Evolutionary conservation across 139 green algal genomes (phyloP).

Genomic region (Chlamydomonas schloesseri): DNA sequence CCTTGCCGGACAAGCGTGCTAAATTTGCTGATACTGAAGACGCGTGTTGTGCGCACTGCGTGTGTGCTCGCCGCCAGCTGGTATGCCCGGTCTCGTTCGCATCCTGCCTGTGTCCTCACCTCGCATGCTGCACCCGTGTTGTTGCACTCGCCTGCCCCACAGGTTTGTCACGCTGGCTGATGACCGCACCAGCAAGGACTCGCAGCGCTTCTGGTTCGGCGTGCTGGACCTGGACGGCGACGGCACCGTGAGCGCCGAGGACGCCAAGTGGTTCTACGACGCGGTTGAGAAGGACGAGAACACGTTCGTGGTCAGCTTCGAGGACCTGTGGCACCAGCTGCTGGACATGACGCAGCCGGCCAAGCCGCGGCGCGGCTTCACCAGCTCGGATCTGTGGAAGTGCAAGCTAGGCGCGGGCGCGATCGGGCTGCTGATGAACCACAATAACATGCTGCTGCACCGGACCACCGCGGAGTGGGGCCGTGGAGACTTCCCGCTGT

Average conservation of each 20-base stretch:
- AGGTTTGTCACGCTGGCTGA: slow-evolving; percentile 60
- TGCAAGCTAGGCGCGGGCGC: slow-evolving; percentile 61
- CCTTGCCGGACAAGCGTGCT: no score
- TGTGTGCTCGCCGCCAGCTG: no score
- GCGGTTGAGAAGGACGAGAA: slow-evolving; percentile 49
- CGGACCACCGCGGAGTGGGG: slow-evolving; percentile 66
- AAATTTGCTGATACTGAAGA: no score
- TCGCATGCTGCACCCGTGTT: background rate
- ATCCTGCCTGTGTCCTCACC: background rate
- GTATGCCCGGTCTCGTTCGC: no score
- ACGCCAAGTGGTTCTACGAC: slow-evolving; percentile 64
- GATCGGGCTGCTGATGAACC: slow-evolving; percentile 64
- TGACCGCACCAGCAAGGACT: slow-evolving; percentile 52
- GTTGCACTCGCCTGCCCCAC: background rate
- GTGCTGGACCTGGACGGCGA: slow-evolving; percentile 62
- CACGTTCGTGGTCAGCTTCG: slow-evolving; percentile 56
- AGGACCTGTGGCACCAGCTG: slow-evolving; percentile 65
- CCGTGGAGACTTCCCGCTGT: slow-evolving; percentile 56
- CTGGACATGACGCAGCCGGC: slow-evolving; percentile 42
- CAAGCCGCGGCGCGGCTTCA: slow-evolving; percentile 49
- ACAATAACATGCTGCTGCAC: slow-evolving; percentile 73
- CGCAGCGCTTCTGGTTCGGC: slow-evolving; percentile 67
- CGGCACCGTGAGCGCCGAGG: slow-evolving; percentile 36
- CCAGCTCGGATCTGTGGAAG: slow-evolving; percentile 45
- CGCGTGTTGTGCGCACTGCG: no score